Conservation (phyloP, 495 filamentous ascomycete species). For the Trichoderma gamsii region DNA sequence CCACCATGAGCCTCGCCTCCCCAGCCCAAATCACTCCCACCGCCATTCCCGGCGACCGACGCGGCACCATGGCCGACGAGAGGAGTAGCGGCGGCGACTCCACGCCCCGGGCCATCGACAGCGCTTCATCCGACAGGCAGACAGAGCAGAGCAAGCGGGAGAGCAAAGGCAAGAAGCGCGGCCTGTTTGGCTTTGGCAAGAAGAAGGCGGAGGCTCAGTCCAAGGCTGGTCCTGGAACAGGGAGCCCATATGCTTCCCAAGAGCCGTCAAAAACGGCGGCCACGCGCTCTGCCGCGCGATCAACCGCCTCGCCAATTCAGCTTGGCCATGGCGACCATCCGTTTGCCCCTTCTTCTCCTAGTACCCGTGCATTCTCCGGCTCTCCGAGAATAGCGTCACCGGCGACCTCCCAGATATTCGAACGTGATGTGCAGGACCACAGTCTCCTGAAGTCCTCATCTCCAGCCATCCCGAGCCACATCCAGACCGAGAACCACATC, state of each 20-base stretch:
- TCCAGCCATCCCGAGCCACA: conserved; percentile 77
- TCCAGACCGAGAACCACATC: conserved; percentile 87
- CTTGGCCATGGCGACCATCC: conserved; percentile 24
- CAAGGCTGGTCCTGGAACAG: conserved; percentile 27
- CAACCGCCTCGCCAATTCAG: conserved; percentile 41
- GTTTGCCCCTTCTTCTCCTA: conserved; percentile 40
- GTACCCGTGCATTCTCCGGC: conserved; percentile 46
- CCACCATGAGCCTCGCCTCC: conserved; percentile 23
- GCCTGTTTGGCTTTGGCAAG: conserved; percentile 60
- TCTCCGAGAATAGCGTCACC: conserved; percentile 60
- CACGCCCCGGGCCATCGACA: conserved; percentile 30
- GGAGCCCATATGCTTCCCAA: conserved; percentile 27
- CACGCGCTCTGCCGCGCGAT: conserved; percentile 20
- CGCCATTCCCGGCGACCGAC: conserved; percentile 18
- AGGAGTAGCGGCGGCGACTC: conserved; percentile 27
- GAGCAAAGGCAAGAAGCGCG: conserved; percentile 43
- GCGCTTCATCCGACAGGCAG: conserved; percentile 29
- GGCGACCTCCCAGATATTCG: conserved; percentile 80
- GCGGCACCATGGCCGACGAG: conserved; percentile 26
- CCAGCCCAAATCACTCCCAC: conserved; percentile 8
- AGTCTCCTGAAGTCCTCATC: conserved; percentile 54
- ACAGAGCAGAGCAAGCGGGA: conserved; percentile 24
- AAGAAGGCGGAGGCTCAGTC: conserved; percentile 51
- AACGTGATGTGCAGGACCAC: conserved; percentile 83
- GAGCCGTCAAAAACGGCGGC: conserved; percentile 20